Conservation (phyloP, 306 rosid species). For the Gillenia trifoliata region DNA sequence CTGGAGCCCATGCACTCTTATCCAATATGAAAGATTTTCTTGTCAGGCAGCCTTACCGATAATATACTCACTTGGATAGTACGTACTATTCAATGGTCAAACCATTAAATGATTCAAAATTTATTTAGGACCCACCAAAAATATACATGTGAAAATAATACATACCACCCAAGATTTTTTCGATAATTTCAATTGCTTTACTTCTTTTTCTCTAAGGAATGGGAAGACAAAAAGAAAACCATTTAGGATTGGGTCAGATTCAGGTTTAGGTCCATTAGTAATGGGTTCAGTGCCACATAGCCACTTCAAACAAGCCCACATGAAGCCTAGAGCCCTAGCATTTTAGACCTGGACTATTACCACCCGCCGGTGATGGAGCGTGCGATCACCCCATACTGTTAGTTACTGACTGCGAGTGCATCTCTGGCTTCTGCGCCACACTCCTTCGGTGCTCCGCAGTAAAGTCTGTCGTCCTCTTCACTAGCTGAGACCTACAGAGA, state of each 20-base stretch:
- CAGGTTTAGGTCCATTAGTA: too few relatives aligned
- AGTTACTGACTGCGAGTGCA: not conserved
- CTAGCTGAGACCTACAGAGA: not conserved
- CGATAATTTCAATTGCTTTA: too few relatives aligned
- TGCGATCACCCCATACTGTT: not conserved
- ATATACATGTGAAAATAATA: too few relatives aligned
- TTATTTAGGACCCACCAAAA: too few relatives aligned
- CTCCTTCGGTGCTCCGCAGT: not conserved
- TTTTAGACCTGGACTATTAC: not conserved
- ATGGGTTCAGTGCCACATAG: not conserved
- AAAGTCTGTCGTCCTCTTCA: not conserved
- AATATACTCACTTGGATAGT: too few relatives aligned
- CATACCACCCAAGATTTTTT: too few relatives aligned
- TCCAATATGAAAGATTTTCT: too few relatives aligned
- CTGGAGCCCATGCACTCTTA: fast-evolving
- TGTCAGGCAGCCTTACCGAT: too few relatives aligned
- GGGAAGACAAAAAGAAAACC: fast-evolving
- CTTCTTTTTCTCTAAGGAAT: too few relatives aligned
- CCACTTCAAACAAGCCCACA: not conserved
- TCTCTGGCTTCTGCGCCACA: not conserved
- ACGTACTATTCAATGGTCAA: too few relatives aligned
- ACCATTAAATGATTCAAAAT: too few relatives aligned
- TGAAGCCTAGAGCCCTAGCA: not conserved
- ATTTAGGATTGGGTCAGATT: not conserved
- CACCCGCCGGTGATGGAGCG: not conserved